Conservation (phyloP, 768 basidiomycete species). For the Rickenella mellea region DNA sequence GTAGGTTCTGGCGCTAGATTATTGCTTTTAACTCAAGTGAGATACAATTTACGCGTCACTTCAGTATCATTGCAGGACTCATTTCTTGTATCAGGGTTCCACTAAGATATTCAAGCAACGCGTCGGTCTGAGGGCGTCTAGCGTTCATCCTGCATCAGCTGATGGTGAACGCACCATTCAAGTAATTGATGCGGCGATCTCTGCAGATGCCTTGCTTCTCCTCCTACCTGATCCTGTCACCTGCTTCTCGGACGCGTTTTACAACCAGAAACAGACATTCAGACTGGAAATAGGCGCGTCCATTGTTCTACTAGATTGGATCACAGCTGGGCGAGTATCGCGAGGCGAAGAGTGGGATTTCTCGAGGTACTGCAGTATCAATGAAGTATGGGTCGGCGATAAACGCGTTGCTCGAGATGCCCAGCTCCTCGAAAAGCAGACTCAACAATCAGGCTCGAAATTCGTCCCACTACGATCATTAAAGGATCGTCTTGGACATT, state of each 20-base stretch:
- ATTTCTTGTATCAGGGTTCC: constrained; percentile 50
- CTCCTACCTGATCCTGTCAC: constrained; percentile 90
- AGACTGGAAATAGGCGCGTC: constrained; percentile 50
- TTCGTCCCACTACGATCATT: constrained; percentile 34
- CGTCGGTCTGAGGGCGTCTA: constrained; percentile 46
- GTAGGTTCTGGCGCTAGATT: constrained; percentile 50
- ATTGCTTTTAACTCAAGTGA: constrained; percentile 78
- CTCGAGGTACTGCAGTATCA: constrained; percentile 72
- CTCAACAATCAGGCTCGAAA: constrained; percentile 14
- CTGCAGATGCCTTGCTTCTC: constrained; percentile 48
- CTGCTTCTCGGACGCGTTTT: constrained; percentile 78
- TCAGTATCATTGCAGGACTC: neutral
- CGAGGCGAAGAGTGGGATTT: constrained; percentile 88
- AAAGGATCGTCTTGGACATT: constrained; percentile 59
- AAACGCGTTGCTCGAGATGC: constrained; percentile 67
- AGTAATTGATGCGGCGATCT: constrained; percentile 48
- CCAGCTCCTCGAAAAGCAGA: constrained; percentile 52
- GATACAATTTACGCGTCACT: constrained; percentile 9
- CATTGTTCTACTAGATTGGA: constrained; percentile 78
- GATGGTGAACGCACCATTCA: constrained; percentile 28
- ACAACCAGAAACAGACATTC: constrained; percentile 80
- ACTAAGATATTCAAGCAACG: constrained; percentile 92
- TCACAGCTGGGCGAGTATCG: constrained; percentile 79
- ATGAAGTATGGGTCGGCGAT: constrained; percentile 67
- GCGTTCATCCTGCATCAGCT: constrained; percentile 15